Conservation (phyloP, 495 filamentous ascomycete genomes). For the Tetracladium marchalianum region DNA sequence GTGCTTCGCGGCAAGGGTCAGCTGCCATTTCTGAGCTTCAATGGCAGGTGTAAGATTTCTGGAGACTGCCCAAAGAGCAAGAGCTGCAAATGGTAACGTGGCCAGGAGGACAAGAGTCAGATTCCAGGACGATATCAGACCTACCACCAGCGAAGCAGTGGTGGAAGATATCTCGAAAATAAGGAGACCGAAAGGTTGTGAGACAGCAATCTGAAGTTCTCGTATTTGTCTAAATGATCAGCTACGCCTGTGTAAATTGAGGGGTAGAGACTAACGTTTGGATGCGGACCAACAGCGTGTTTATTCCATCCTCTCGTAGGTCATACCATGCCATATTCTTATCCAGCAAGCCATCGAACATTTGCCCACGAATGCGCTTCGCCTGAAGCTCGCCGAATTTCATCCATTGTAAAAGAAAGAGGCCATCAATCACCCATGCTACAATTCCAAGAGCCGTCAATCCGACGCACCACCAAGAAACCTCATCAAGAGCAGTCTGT, state of each 20-base stretch:
- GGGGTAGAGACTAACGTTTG: slow-evolving; percentile 53
- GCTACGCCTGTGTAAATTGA: not conserved
- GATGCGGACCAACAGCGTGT: slow-evolving; percentile 56
- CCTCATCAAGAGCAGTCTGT: slow-evolving; percentile 39
- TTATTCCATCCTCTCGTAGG: slow-evolving; percentile 55
- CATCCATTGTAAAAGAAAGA: slow-evolving; percentile 60
- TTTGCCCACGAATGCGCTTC: slow-evolving; percentile 43
- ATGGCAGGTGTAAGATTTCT: slow-evolving; percentile 54
- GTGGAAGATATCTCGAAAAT: slow-evolving; percentile 51
- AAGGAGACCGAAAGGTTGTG: slow-evolving; percentile 64
- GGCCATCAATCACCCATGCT: slow-evolving; percentile 54
- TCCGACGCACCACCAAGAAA: slow-evolving; percentile 46
- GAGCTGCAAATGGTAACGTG: slow-evolving; percentile 57
- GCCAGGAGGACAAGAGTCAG: slow-evolving; percentile 76
- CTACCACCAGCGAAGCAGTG: slow-evolving; percentile 53
- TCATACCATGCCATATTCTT: slow-evolving; percentile 86
- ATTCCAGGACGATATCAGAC: slow-evolving; percentile 72
- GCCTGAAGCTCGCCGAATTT: slow-evolving; percentile 75
- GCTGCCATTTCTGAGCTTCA: slow-evolving; percentile 54
- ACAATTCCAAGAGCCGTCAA: slow-evolving; percentile 50
- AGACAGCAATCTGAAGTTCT: slow-evolving; percentile 72
- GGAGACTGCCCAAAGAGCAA: slow-evolving; percentile 44
- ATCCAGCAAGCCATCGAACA: slow-evolving; percentile 58
- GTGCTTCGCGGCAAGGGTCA: slow-evolving; percentile 62
- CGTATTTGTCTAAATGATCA: slow-evolving; percentile 54